These are phyloP conservation scores for Rehmannia glutinosa DNA, from an alignment of 257 asterid genomes.

Conservation along the genomic window DNA sequence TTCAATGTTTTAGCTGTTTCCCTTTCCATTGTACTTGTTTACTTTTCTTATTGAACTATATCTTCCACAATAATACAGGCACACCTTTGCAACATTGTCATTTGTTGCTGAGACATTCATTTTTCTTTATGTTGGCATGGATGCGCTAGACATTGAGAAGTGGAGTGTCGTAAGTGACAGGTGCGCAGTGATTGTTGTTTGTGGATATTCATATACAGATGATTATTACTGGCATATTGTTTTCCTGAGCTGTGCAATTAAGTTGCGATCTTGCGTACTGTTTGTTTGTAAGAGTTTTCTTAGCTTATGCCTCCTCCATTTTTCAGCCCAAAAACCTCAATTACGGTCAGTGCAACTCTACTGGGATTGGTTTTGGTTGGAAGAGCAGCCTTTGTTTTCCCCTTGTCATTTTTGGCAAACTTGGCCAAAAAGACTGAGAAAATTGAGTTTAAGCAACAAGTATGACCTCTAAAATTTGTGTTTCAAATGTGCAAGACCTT, in stretches of 20 bases:
- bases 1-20: conserved; percentile 5
- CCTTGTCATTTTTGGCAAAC: conserved; percentile 77
- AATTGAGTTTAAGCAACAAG: conserved; percentile 74
- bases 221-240: neutral
- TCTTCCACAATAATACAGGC: conserved; percentile 40
- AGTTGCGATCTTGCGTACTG: neutral
- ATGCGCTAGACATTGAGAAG: conserved; percentile 64
- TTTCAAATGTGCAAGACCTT: conserved; percentile 9
- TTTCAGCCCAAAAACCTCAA: conserved; percentile 65
- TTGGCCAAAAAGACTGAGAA: conserved; percentile 63
- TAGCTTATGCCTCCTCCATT: conserved; percentile 1
- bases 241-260: neutral
- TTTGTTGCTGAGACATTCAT: conserved; percentile 62
- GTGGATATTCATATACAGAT: neutral
- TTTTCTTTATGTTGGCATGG: conserved; percentile 71
- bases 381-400: conserved; percentile 93
- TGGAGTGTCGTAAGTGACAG: conserved; percentile 54
- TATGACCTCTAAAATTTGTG: conserved; percentile 26
- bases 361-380: conserved; percentile 80
- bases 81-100: conserved; percentile 64
- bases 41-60: conserved; percentile 7
- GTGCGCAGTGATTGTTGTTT: conserved; percentile 17
- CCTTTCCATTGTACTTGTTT: neutral
- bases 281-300: neutral
- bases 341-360: conserved; percentile 68